phyloP scores from a whole-genome alignment of 177 flowering plant species.

The Vitis hybrid region DNA sequence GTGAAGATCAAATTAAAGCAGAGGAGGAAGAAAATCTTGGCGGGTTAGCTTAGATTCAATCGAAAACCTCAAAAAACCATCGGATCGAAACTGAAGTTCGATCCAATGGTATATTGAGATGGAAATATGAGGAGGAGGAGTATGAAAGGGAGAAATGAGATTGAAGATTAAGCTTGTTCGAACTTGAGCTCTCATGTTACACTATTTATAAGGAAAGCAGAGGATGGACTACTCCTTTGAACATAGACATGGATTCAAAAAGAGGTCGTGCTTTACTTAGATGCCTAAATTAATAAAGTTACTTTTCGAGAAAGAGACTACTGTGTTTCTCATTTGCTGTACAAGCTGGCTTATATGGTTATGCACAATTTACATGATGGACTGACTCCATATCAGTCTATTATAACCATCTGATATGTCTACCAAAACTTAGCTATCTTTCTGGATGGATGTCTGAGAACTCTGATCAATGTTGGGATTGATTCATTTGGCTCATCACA shows the following conservation, averaged over 20 bases:
- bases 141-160: slow-evolving; percentile 8
- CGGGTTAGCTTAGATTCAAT: no score
- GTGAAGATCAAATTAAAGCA: background rate
- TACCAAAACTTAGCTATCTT: background rate
- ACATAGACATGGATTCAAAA: slow-evolving; percentile 27
- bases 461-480: background rate
- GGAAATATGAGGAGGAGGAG: slow-evolving; percentile 2
- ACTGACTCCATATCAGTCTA: background rate
- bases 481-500: background rate
- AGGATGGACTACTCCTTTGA: slow-evolving; percentile 23
- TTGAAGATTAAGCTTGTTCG: slow-evolving; percentile 29
- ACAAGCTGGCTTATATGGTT: slow-evolving; percentile 20
- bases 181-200: slow-evolving; percentile 25
- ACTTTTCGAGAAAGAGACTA: slow-evolving; percentile 25
- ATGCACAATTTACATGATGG: background rate
- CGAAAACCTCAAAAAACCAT: slow-evolving; percentile 7
- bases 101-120: slow-evolving; percentile 21
- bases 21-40: no score
- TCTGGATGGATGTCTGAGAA: background rate
- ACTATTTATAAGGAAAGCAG: slow-evolving; percentile 43
- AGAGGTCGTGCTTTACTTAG: slow-evolving; percentile 28
- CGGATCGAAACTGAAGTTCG: slow-evolving; percentile 28
- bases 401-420: slow-evolving; percentile 6
- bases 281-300: slow-evolving; percentile 26
- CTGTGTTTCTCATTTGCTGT: slow-evolving; percentile 10